phyloP scores from a whole-genome alignment of 2,329 filamentous ascomycete species.

The Alternaria brassicae region DNA sequence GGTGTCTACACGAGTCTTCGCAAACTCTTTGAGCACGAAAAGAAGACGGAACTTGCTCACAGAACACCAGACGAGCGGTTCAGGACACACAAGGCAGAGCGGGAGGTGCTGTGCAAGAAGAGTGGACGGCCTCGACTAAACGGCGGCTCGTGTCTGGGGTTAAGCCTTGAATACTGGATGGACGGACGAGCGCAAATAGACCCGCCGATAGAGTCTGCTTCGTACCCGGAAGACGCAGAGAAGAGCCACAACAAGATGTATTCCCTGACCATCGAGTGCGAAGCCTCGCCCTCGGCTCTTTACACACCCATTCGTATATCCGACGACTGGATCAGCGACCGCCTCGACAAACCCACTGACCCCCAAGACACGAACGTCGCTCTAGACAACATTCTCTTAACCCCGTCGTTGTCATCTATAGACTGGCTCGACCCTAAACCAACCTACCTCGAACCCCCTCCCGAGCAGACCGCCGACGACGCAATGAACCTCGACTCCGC shows the following conservation, averaged over 20 bases:
- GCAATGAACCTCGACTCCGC: constrained; percentile 63
- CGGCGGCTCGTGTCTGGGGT: constrained; percentile 68
- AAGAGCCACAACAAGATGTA: constrained; percentile 62
- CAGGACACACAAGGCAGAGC: constrained; percentile 58
- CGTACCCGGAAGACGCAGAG: constrained; percentile 45
- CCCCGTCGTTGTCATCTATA: constrained; percentile 51
- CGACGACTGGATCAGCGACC: constrained; percentile 74
- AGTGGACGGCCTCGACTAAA: constrained; percentile 78
- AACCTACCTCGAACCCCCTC: constrained; percentile 57
- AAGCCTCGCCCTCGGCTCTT: constrained; percentile 54
- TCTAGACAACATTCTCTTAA: constrained; percentile 51
- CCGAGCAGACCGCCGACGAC: constrained; percentile 47
- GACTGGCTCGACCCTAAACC: constrained; percentile 78
- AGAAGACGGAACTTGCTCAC: constrained; percentile 53
- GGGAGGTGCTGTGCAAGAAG: constrained; percentile 70
- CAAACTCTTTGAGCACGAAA: constrained; percentile 74
- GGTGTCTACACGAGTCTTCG: constrained; percentile 75
- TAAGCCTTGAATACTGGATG: constrained; percentile 81
- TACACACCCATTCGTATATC: constrained; percentile 73
- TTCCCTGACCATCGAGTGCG: constrained; percentile 72
- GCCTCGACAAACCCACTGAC: constrained; percentile 64
- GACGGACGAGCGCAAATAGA: constrained; percentile 59
- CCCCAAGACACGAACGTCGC: constrained; percentile 41
- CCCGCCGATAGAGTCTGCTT: constrained; percentile 30
- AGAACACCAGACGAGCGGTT: constrained; percentile 48